Conservation (phyloP, 495 filamentous ascomycete genomes). For the Penicillium mononematosum region DNA sequence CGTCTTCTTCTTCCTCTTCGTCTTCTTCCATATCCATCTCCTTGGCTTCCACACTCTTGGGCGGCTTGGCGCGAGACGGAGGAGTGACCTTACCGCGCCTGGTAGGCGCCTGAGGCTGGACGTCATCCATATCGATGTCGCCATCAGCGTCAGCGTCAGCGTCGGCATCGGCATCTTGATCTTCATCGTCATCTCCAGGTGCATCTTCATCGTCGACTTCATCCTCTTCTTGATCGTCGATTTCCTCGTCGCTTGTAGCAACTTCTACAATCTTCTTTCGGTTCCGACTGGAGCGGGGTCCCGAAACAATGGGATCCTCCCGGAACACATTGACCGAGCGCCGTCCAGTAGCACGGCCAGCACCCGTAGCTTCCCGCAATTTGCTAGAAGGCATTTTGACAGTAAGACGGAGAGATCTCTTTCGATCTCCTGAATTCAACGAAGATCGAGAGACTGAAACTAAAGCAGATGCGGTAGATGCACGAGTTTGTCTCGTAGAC, state of each 20-base stretch:
- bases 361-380: constrained; percentile 68
- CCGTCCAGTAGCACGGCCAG: constrained; percentile 33
- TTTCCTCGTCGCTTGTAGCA: constrained; percentile 56
- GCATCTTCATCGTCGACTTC: constrained; percentile 58
- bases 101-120: constrained; percentile 41
- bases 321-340: constrained; percentile 50
- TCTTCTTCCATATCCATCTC: constrained; percentile 58
- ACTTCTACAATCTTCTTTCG: constrained; percentile 70
- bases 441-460: constrained; percentile 57
- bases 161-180: constrained; percentile 57
- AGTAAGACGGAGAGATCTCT: constrained; percentile 70
- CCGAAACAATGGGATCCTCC: constrained; percentile 58
- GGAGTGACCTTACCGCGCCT: constrained; percentile 34
- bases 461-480: constrained; percentile 29
- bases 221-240: constrained; percentile 61
- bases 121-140: constrained; percentile 58
- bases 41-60: constrained; percentile 58
- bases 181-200: constrained; percentile 57
- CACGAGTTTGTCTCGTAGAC: constrained; percentile 37
- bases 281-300: constrained; percentile 60
- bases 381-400: constrained; percentile 83
- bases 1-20: constrained; percentile 45
- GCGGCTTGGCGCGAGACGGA: constrained; percentile 33
- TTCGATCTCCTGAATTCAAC: constrained; percentile 54
- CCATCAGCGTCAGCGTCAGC: constrained; percentile 47